phyloP scores from a whole-genome alignment of 129 eudicot genomes.

The sunflower (Helianthus annuus) region HanXRQr2.0-SUNRISE NC_035447.2:9134589-9135088 shows the following conservation, averaged over 20 bases:
- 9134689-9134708: conserved; percentile 89
- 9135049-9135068: neutral
- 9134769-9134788: conserved; percentile 86
- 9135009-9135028: no score
- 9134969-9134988: no score
- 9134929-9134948: no score
- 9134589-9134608: conserved; percentile 96
- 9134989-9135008: no score
- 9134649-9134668: conserved; percentile 97
- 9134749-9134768: conserved; percentile 78
- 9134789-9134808: conserved; percentile 94
- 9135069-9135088: conserved; percentile 7
- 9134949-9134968: no score
- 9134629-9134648: conserved; percentile 95
- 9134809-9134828: conserved; percentile 93
- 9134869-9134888: conserved; percentile 13
- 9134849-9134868: conserved; percentile 7
- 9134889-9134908: neutral
- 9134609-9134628: conserved; percentile 92
- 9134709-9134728: conserved; percentile 68
- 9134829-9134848: conserved; percentile 9
- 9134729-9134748: conserved; percentile 58
- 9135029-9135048: neutral
- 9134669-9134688: conserved; percentile 98
- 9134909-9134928: no score